phyloP scores from a whole-genome alignment of 169 alveolate genomes.

The Cryptosporidium sp. region DNA sequence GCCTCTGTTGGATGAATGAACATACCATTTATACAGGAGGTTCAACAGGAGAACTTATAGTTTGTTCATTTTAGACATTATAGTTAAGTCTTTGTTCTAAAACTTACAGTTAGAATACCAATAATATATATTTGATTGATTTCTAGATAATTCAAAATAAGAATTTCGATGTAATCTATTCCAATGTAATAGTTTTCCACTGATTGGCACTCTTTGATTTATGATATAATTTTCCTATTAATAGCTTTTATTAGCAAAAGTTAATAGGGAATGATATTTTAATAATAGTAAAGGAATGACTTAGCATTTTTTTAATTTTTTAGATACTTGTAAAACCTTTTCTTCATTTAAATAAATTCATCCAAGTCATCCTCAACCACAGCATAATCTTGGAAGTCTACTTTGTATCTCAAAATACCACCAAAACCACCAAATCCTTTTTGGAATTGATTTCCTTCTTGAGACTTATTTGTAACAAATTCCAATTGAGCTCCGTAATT shows the following conservation, averaged over 20 bases:
- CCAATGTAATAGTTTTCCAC: neutral
- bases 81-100: neutral
- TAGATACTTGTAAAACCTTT: neutral
- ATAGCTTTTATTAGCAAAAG: too few species aligned
- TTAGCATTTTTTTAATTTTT: neutral
- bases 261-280: too few species aligned
- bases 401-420: conserved; percentile 96
- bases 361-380: conserved; percentile 80
- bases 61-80: conserved; percentile 47
- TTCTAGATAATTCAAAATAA: neutral
- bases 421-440: conserved; percentile 99
- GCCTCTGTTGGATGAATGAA: conserved; percentile 51
- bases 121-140: conserved; percentile 3
- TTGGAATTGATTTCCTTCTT: conserved; percentile 98
- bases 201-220: neutral
- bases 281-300: neutral
- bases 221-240: too few species aligned
- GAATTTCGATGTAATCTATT: too few species aligned
- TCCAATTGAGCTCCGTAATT: conserved; percentile 95
- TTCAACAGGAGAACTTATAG: conserved; percentile 54
- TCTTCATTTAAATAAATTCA: conserved; percentile 75
- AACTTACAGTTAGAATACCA: neutral
- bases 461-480: conserved; percentile 95
- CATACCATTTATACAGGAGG: conserved; percentile 67
- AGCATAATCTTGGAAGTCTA: conserved; percentile 88